Conservation (phyloP, 208 protist genomes). For the Crithidia brevicula region DNA sequence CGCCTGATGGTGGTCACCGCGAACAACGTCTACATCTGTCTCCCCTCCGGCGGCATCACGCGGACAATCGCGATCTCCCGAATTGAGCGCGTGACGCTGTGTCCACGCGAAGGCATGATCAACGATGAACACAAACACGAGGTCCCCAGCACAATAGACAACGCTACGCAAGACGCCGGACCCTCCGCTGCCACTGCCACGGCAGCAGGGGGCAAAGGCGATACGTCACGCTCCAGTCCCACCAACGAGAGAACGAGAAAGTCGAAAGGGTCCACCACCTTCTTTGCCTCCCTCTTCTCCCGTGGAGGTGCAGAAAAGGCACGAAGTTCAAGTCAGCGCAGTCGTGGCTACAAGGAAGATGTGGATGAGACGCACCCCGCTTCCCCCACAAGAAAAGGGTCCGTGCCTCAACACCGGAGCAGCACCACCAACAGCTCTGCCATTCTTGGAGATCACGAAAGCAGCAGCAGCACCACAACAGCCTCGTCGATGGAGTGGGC, state of each 20-base stretch:
- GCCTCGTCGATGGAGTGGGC: background rate
- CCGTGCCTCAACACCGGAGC: background rate
- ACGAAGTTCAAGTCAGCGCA: background rate
- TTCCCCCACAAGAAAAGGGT: background rate
- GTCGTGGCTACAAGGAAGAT: slow-evolving; percentile 1
- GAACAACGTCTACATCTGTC: slow-evolving; percentile 45
- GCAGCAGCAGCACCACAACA: background rate
- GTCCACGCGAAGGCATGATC: slow-evolving; percentile 16
- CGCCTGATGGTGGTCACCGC: slow-evolving; percentile 43
- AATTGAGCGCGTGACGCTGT: slow-evolving; percentile 38
- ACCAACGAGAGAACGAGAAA: background rate
- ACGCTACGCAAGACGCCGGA: no score
- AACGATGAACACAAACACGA: slow-evolving; percentile 9
- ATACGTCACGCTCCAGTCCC: background rate
- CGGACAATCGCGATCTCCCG: slow-evolving; percentile 38
- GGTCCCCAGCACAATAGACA: no score
- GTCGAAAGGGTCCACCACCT: background rate
- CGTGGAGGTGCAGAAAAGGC: background rate
- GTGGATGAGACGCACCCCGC: slow-evolving; percentile 13
- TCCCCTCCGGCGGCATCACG: slow-evolving; percentile 51
- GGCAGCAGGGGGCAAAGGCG: background rate
- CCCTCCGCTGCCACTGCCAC: no score
- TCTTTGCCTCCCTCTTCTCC: slow-evolving; percentile 18
- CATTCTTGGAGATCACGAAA: background rate
- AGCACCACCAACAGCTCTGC: background rate